Base-by-base conservation (phyloP, 768 basidiomycete genomes). In the Leccinellum albellum region DNA sequence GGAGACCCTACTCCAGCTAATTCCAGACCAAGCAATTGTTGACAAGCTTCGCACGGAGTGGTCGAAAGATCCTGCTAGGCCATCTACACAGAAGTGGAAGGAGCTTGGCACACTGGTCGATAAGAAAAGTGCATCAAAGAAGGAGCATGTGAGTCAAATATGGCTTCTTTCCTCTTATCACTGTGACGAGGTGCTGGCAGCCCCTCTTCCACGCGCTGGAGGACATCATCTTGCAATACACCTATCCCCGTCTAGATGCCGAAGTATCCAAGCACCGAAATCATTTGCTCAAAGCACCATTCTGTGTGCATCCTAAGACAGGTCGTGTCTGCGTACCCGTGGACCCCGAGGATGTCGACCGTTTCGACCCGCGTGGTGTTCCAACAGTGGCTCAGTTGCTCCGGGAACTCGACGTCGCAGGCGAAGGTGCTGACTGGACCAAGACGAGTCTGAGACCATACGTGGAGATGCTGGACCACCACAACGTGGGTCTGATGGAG, bases 221-320 rank as follows among this genome's bases (percentile, higher is more conserved):
- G 69, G 96, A 98, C 59, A 83, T 98, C 57, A 78, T 97, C 48
- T 76, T 99, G 13, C 89, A 93, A 64, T 98, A 97, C 72, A 96
- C 91, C 0, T 99, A 98, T 73, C 96, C 96, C 1, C 86, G 97
- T 13, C 82, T 99, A 53, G 97, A 99, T 71, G 90, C 91, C 14
- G 97, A 99, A 72, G 97, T 99, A 28, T 95, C 94, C 3, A 96
- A 98, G 67, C 92, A 95, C 68, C 83, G 94, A 50, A 98, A 99
- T 75, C 97, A 99, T 77, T 80, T 99, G 76, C 82, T 99, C 53
- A 99, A 99, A 74, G 89, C 93, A 21, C 97, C 97, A 0, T 99
- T 99, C 73, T 97, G 95, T 69, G 78, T 98, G 0, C 97, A 99
- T 72, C 97, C 97, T 0, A 91, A 91, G 61, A 99, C 97, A 2